Evolutionary conservation across 148 eudicot genomes (phyloP), one percentile per base, ranked within the genome.

Genomic region (Camellia granthamiana): DNA sequence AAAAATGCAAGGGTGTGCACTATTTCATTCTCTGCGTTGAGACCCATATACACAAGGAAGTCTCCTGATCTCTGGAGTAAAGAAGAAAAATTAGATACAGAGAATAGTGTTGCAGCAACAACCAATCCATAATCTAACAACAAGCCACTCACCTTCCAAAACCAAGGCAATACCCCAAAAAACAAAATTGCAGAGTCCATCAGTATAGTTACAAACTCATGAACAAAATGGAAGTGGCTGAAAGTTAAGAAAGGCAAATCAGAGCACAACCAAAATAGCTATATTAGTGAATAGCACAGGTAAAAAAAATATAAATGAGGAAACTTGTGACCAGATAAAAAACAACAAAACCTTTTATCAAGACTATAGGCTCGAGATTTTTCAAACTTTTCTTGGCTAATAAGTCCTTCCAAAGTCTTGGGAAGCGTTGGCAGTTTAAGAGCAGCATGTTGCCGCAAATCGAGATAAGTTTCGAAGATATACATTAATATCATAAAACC

Each of bases 151-250:
- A 94, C 99, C 91, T 89, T 91, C 99, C 99, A 96, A 78, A 94
- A 88, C 97, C 94, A 96, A 72, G 99, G 99, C 71, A 96, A 85
- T 79, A 96, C 59, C 63, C 92, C 88, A 77, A 84, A 94, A 84
- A 83, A 88, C 81, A 96, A 84, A 88, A 96, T 94, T 82, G 94
- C 90, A 75, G 91, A 89, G 88, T 96, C 98, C 90, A 94, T 87
- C 38, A 94, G 80, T 85, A 96, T 90, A 55, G 95, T 94, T 46
- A 96, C 90, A 81, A 92, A 88, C 88, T 92, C 98, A 6, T 92
- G 98, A 78, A 91, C 85, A 88, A 96, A 94, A 85, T 94, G 99
- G 88, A 94, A 96, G 88, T 84, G 51, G 88, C 99, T 96, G 98
- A 83, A 73, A 79, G 71, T 62, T 60, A 84, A 51, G 38, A 67